Base-by-base conservation (phyloP, 1,284 basidiomycete genomes). In the Naganishia albida region DNA sequence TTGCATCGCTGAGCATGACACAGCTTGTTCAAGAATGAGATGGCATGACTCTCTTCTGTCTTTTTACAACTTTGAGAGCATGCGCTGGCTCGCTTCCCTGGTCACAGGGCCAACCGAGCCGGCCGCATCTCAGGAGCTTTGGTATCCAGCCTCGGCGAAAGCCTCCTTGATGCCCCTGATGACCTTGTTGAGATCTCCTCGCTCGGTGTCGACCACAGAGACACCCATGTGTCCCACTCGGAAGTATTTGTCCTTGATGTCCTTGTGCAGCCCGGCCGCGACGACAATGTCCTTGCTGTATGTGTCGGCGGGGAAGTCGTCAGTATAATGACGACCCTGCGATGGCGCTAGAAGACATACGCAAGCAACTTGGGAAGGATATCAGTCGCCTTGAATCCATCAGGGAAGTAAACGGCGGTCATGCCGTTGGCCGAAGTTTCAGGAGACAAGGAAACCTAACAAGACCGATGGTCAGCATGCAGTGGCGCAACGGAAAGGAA, bases 231-330 rank as follows among this genome's bases (percentile, higher is more conserved):
- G 93, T 26, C 91, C 75, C 63, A 79, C 72, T 30, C 73, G 69
- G 70, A 74, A 74, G 72, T 73, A 84, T 81, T 70, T 72, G 86
- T 91, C 89, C 83, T 93, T 96, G 80, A 90, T 87, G 43, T 85
- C 85, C 72, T 88, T 86, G 80, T 97, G 91, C 70, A 99, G 80
- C 28, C 95, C 95, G 52, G 89, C 93, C 40, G 95, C 93, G 48
- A 93, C 86, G 44, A 97, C 85, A 65, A 99, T 83, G 56, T 86
- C 88, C 71, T 84, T 86, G 55, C 72, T 74, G 63, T 1, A 54
- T 23, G 15, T 43, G 70, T 34, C 71, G 70, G 63, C 70, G 67
- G 55, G 72, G 66, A 40, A 72, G 70, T 69, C 34, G 28, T 20
- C 20, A 53, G 30, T 30, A n/a, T 16, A 10, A 10, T 34, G 6